A percentile compares a stretch with the other conserved stretches of the same genome.
phyloP scores from a whole-genome alignment of 495 filamentous ascomycete genomes.

The Usnea hakonensis region DNA sequence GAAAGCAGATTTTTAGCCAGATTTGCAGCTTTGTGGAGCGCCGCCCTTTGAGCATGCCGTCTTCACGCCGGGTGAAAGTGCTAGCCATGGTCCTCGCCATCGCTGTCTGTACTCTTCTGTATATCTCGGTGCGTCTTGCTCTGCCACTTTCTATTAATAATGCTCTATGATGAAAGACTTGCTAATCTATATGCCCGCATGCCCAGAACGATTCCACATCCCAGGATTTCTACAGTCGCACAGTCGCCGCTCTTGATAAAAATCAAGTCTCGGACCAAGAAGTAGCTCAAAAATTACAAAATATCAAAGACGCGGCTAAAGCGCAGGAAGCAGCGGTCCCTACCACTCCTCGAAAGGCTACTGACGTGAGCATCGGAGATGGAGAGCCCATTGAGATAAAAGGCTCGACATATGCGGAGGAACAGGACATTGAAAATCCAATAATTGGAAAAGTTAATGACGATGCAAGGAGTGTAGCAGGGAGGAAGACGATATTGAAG shows the following conservation, averaged over 20 bases:
- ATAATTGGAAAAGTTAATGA: constrained; percentile 14
- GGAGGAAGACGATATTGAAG: constrained; percentile 53
- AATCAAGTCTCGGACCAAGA: constrained; percentile 31
- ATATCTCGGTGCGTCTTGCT: constrained; percentile 45
- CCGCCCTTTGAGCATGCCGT: constrained; percentile 48
- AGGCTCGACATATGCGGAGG: constrained; percentile 7
- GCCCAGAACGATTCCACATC: constrained; percentile 42
- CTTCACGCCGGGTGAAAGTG: constrained; percentile 57
- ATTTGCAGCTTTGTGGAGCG: not conserved
- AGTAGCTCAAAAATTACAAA: constrained; percentile 30
- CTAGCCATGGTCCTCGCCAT: constrained; percentile 50
- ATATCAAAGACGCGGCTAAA: constrained; percentile 31
- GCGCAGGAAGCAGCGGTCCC: constrained; percentile 26
- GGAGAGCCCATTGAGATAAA: constrained; percentile 42
- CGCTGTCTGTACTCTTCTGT: constrained; percentile 51
- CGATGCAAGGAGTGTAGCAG: constrained; percentile 52
- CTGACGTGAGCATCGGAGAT: constrained; percentile 35
- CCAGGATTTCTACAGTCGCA: constrained; percentile 44
- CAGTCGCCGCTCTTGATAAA: constrained; percentile 42
- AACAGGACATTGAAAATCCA: constrained; percentile 10
- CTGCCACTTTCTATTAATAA: not conserved
- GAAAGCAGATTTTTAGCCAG: not conserved
- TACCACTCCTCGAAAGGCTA: constrained; percentile 11
- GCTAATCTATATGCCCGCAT: constrained; percentile 1
- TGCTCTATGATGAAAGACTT: not conserved